Percentiles rank a stretch among this genome's conserved stretches.
phyloP scores from a whole-genome alignment of 257 asterid species.

The Anisodus tanguticus region DNA sequence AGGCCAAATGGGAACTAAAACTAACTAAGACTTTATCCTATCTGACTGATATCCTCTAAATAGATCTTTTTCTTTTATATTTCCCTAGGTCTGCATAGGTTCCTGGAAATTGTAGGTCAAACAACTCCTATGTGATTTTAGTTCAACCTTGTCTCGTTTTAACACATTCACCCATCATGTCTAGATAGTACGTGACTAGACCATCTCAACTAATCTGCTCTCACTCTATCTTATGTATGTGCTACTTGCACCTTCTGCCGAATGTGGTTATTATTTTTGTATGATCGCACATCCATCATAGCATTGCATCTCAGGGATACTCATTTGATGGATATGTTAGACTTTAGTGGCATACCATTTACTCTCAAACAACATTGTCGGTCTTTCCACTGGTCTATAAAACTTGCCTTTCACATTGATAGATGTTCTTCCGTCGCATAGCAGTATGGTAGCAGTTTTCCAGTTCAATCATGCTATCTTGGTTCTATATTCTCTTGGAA shows the following conservation, averaged over 20 bases:
- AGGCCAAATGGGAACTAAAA: too few relatives aligned
- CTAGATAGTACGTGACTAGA: too few relatives aligned
- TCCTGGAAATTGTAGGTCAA: too few relatives aligned
- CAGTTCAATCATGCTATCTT: neutral
- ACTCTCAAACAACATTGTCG: neutral
- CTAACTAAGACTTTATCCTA: too few relatives aligned
- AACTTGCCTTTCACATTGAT: neutral
- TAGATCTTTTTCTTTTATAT: too few relatives aligned
- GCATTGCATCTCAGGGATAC: neutral
- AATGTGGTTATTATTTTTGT: neutral
- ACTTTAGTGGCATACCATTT: neutral
- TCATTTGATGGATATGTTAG: neutral
- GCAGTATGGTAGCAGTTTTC: neutral
- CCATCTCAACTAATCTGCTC: neutral
- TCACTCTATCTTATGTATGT: neutral
- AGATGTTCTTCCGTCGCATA: neutral
- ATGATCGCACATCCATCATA: neutral
- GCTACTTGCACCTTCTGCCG: too few relatives aligned
- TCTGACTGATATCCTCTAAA: too few relatives aligned
- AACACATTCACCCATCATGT: too few relatives aligned
- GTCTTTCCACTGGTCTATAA: too few relatives aligned
- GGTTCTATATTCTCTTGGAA: neutral
- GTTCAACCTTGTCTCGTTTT: too few relatives aligned
- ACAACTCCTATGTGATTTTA: too few relatives aligned
- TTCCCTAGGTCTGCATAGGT: too few relatives aligned